Percentiles rank a stretch among this genome's conserved stretches.
Evolutionary conservation across 257 asterid genomes (phyloP).

Genomic region (Hygrophila difformis): DNA sequence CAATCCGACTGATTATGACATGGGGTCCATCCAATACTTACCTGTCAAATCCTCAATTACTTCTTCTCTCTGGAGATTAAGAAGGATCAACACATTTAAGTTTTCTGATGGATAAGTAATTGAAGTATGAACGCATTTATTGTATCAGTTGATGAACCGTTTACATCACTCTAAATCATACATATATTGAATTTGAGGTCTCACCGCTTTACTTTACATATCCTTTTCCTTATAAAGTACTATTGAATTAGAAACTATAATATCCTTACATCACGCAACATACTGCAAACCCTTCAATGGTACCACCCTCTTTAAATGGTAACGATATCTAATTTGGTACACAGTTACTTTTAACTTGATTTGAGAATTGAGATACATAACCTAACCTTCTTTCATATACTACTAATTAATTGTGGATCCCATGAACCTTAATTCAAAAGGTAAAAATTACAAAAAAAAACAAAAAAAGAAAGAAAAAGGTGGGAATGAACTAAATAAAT

Average conservation of each 20-base stretch:
- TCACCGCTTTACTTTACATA: too few relatives aligned
- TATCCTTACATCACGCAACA: conserved; percentile 13
- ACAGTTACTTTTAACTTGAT: not conserved
- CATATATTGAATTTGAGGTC: conserved; percentile 11
- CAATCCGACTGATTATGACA: too few relatives aligned
- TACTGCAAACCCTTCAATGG: too few relatives aligned
- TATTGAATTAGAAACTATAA: not conserved
- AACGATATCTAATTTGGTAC: not conserved
- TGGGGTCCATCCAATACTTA: too few relatives aligned
- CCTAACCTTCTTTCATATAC: conserved; percentile 10
- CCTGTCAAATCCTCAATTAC: too few relatives aligned
- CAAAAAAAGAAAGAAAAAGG: too few relatives aligned
- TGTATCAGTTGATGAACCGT: conserved; percentile 15
- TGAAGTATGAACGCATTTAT: not conserved
- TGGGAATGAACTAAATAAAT: not conserved
- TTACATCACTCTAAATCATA: conserved; percentile 13
- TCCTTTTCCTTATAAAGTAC: not conserved
- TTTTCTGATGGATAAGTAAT: too few relatives aligned
- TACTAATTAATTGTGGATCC: conserved; percentile 28
- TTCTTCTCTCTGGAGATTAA: too few relatives aligned
- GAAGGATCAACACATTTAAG: too few relatives aligned
- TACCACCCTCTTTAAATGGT: too few relatives aligned
- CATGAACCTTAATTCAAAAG: conserved; percentile 23
- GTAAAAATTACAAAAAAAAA: conserved; percentile 10
- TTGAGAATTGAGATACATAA: conserved; percentile 12